These are phyloP conservation scores for Allium sativum DNA, from an alignment of 106 monocot genomes.

Conservation along the genomic window DNA sequence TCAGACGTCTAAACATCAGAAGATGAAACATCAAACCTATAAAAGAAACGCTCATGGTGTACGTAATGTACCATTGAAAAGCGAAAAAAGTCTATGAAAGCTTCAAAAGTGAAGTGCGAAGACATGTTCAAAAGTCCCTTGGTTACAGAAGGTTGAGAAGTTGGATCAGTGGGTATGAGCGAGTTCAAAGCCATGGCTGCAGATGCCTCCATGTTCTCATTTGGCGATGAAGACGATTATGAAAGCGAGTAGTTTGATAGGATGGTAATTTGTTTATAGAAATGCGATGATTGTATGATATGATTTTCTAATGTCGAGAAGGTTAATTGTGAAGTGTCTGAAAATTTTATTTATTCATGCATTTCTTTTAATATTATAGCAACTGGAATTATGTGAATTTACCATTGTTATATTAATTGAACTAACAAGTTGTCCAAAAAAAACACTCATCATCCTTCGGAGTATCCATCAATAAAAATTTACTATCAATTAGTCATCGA, in stretches of 20 bases:
- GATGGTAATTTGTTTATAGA: neutral
- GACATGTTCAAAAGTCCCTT: neutral
- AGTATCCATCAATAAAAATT: too few species aligned
- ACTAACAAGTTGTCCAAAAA: too few species aligned
- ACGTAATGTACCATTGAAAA: slow-evolving; percentile 23
- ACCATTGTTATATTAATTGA: too few species aligned
- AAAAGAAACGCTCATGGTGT: slow-evolving; percentile 23
- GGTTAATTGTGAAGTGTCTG: too few species aligned
- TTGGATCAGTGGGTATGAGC: slow-evolving; percentile 3
- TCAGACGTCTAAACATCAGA: slow-evolving; percentile 12
- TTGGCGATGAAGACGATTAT: slow-evolving; percentile 15
- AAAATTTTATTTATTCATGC: too few species aligned
- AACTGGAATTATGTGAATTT: too few species aligned
- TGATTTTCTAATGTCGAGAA: too few species aligned
- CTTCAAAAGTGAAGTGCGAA: slow-evolving; percentile 19
- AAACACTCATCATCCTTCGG: too few species aligned
- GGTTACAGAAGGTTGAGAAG: neutral
- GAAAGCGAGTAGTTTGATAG: slow-evolving; percentile 15
- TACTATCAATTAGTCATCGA: too few species aligned
- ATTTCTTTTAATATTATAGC: too few species aligned
- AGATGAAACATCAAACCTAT: slow-evolving; percentile 16
- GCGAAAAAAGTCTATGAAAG: slow-evolving; percentile 18
- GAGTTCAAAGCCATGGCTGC: slow-evolving; percentile 14
- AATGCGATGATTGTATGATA: neutral
- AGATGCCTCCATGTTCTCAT: slow-evolving; percentile 17